Percentiles rank a stretch among this genome's conserved stretches.
Conservation (phyloP, 352 stramenopile species). For the Pythium graminicola region DNA sequence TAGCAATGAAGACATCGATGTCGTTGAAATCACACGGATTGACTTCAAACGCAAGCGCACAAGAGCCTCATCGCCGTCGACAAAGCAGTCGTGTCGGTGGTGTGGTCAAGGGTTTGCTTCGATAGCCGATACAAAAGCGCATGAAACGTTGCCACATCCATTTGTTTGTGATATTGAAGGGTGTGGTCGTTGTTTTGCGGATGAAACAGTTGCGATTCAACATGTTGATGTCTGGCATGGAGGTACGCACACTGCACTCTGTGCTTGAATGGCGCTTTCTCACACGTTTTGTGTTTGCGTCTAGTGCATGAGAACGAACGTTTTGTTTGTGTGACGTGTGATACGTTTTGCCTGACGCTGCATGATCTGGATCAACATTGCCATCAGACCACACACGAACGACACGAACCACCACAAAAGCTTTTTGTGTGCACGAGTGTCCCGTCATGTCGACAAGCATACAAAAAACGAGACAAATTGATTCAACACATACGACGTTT, state of each 20-base stretch:
- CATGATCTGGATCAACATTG: constrained; percentile 7
- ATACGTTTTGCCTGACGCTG: constrained; percentile 7
- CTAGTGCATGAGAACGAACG: constrained; percentile 9
- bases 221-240: constrained; percentile 17
- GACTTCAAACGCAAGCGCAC: constrained; percentile 11
- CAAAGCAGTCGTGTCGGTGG: background rate
- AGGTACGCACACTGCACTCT: constrained; percentile 6
- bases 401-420: background rate
- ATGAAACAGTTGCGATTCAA: constrained; percentile 16
- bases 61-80: constrained; percentile 7
- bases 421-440: constrained; percentile 14
- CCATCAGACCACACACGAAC: background rate
- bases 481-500: constrained; percentile 16
- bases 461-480: constrained; percentile 28
- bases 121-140: background rate
- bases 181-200: constrained; percentile 10
- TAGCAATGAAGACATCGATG: background rate
- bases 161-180: constrained; percentile 24
- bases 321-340: constrained; percentile 5
- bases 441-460: constrained; percentile 11
- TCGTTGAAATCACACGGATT: background rate
- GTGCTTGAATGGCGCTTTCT: background rate
- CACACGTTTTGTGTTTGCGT: background rate
- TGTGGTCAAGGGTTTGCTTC: background rate
- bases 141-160: background rate